phyloP scores from a whole-genome alignment of 2,329 filamentous ascomycete species.

The Diaporthe ampelina region DNA sequence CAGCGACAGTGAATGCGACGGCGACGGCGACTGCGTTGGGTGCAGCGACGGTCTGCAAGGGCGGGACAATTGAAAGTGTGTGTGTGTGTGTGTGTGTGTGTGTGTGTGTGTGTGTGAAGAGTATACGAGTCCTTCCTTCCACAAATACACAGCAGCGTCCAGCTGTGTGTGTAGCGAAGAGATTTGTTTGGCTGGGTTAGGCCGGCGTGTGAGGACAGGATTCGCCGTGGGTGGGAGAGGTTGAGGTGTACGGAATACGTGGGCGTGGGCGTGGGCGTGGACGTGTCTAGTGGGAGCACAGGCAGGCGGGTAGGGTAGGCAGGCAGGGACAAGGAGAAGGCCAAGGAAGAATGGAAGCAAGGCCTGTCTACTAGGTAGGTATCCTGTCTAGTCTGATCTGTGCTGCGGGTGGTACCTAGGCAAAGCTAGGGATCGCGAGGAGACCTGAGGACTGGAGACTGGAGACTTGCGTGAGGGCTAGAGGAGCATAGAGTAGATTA shows the following conservation, averaged over 20 bases:
- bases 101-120: not conserved
- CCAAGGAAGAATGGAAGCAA: conserved; percentile 30
- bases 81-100: no score
- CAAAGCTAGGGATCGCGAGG: conserved; percentile 20
- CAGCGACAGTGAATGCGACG: conserved; percentile 14
- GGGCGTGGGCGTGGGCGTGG: not conserved
- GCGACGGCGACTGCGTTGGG: conserved; percentile 23
- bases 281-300: not conserved
- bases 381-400: no score
- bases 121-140: conserved; percentile 30
- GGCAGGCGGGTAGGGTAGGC: not conserved
- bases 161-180: not conserved
- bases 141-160: not conserved
- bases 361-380: not conserved
- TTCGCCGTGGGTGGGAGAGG: not conserved
- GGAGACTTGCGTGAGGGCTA: not conserved
- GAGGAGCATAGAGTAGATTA: conserved; percentile 17
- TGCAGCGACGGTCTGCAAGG: conserved; percentile 10
- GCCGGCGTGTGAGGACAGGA: conserved; percentile 14
- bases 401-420: no score
- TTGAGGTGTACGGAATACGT: conserved; percentile 2
- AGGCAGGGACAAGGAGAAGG: conserved; percentile 21
- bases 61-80: not conserved
- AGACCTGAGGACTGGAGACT: not conserved
- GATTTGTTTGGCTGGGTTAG: not conserved